Conservation (phyloP, 2,329 filamentous ascomycete species). For the Ascochyta rabiei region DNA sequence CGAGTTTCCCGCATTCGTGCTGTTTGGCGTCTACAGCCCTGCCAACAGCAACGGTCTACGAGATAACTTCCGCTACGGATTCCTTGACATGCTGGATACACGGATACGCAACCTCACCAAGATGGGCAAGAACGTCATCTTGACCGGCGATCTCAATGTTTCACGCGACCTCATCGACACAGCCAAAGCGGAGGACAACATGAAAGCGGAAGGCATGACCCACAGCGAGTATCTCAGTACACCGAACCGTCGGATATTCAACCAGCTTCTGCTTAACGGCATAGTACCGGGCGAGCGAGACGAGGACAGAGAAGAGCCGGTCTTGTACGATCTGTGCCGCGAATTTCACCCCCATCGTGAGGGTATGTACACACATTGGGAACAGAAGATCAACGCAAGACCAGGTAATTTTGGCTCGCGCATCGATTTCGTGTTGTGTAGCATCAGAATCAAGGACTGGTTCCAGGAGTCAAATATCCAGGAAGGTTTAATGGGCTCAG, state of each 20-base stretch:
- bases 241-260: conserved; percentile 78
- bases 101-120: conserved; percentile 82
- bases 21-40: conserved; percentile 91
- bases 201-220: conserved; percentile 72
- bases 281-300: conserved; percentile 71
- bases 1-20: conserved; percentile 92
- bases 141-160: conserved; percentile 91
- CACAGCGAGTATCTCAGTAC: conserved; percentile 74
- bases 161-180: conserved; percentile 72
- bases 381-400: conserved; percentile 92
- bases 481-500: conserved; percentile 89
- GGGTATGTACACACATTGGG: conserved; percentile 98
- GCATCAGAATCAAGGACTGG: conserved; percentile 77
- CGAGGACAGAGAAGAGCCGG: conserved; percentile 69
- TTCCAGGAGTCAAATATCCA: conserved; percentile 84
- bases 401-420: conserved; percentile 91
- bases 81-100: conserved; percentile 78
- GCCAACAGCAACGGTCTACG: conserved; percentile 85
- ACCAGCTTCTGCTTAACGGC: conserved; percentile 80
- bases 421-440: conserved; percentile 93
- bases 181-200: conserved; percentile 72
- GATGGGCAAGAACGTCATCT: conserved; percentile 81
- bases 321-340: conserved; percentile 84
- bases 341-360: conserved; percentile 77
- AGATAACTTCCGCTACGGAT: conserved; percentile 80